Evolutionary conservation across 768 basidiomycete species (phyloP).

Genomic region (Collybia sordida): DNA sequence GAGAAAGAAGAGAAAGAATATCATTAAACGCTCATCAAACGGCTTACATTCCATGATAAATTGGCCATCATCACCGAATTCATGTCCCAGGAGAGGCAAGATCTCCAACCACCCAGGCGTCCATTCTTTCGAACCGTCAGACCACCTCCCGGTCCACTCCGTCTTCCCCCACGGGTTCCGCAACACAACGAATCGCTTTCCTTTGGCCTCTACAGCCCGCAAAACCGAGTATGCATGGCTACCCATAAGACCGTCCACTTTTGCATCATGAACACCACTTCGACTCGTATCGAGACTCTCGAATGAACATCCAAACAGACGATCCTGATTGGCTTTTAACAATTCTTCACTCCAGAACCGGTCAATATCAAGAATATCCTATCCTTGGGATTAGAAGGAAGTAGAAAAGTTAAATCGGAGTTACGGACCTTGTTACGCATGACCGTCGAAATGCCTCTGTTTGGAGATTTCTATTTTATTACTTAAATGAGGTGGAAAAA

Average conservation of each 20-base stretch:
- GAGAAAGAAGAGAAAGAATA: not conserved
- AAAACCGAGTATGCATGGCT: constrained; percentile 44
- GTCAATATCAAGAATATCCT: constrained; percentile 48
- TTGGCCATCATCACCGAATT: constrained; percentile 41
- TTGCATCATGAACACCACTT: constrained; percentile 20
- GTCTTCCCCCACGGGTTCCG: constrained; percentile 43
- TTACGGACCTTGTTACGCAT: constrained; percentile 38
- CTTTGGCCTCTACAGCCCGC: constrained; percentile 36
- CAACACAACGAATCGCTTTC: constrained; percentile 42
- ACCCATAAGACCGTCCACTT: constrained; percentile 30
- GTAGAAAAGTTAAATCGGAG: not conserved
- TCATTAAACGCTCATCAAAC: not conserved
- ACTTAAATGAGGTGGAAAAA: not conserved
- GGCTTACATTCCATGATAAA: constrained; percentile 43
- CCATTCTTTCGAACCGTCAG: constrained; percentile 44
- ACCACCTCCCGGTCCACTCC: constrained; percentile 43
- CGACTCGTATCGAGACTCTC: constrained; percentile 27
- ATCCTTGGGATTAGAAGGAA: not conserved
- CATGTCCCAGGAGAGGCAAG: constrained; percentile 30
- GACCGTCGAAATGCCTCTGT: constrained; percentile 43
- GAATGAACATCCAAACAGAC: constrained; percentile 54
- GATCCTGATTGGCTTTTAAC: constrained; percentile 46
- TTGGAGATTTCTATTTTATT: not conserved
- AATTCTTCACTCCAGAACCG: constrained; percentile 57
- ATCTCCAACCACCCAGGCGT: constrained; percentile 37